Evolutionary conservation across 2,329 filamentous ascomycete species (phyloP).

Genomic region (Penicillium sp.): DNA sequence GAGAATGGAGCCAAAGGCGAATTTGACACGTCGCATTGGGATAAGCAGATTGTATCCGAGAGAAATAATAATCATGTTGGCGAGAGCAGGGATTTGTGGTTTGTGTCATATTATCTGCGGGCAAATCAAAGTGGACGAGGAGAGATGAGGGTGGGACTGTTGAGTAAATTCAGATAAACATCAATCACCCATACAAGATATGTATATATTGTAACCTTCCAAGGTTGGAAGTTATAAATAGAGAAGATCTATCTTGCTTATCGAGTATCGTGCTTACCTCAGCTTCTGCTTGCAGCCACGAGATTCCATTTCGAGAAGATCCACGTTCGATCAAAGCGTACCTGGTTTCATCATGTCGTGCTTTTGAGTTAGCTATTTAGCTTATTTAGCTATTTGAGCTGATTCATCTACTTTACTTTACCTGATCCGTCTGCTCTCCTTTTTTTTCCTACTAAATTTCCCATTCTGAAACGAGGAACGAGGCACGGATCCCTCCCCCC

Average conservation of each 20-base stretch:
- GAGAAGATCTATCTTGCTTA: neutral
- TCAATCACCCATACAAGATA: too few species aligned
- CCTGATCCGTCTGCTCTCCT: neutral
- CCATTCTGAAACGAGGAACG: slow-evolving; percentile 39
- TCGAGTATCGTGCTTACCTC: slow-evolving; percentile 24
- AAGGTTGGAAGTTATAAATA: neutral
- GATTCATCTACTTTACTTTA: neutral
- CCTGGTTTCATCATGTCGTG: neutral
- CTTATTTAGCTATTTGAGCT: slow-evolving; percentile 1
- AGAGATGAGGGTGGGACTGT: slow-evolving; percentile 47
- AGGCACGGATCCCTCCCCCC: slow-evolving; percentile 33
- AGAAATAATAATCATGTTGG: slow-evolving; percentile 1
- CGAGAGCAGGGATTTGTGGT: slow-evolving; percentile 41
- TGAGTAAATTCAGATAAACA: neutral
- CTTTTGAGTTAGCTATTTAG: neutral
- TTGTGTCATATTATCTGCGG: slow-evolving; percentile 50
- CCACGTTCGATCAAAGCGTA: neutral
- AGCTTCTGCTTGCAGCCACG: slow-evolving; percentile 29
- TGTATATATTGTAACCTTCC: too few species aligned
- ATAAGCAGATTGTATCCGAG: too few species aligned
- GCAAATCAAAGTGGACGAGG: too few species aligned
- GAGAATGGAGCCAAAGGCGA: too few species aligned
- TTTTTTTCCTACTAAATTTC: slow-evolving; percentile 17
- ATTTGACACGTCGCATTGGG: too few species aligned
- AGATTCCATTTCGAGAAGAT: slow-evolving; percentile 21